Evolutionary conservation across 2,329 filamentous ascomycete genomes (phyloP).

Genomic region (Lachnellula hyalina): DNA sequence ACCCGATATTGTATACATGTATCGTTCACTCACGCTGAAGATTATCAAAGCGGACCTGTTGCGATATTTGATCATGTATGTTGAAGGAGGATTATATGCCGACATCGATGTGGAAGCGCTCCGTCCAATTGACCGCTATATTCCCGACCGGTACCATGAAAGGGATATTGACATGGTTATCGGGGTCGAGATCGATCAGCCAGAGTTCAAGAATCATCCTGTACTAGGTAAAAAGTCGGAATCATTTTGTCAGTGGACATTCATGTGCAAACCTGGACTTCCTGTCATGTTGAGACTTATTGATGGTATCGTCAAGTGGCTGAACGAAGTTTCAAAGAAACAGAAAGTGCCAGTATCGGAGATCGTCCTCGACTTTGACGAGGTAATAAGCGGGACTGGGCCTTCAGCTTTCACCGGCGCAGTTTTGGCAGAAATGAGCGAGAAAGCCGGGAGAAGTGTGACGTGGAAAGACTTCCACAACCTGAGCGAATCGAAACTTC

Average conservation of each 20-base stretch:
- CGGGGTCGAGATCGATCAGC: constrained; percentile 66
- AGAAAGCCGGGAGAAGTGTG: constrained; percentile 39
- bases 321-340: constrained; percentile 51
- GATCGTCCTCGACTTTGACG: constrained; percentile 64
- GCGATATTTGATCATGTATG: constrained; percentile 63
- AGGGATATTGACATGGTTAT: constrained; percentile 66
- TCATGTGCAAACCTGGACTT: constrained; percentile 61
- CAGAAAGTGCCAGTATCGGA: constrained; percentile 55
- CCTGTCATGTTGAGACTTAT: constrained; percentile 65
- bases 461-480: constrained; percentile 63
- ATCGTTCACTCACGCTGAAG: constrained; percentile 52
- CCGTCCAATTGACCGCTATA: constrained; percentile 48
- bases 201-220: constrained; percentile 56
- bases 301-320: constrained; percentile 63
- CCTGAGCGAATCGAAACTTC: constrained; percentile 58
- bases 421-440: constrained; percentile 59
- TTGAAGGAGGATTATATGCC: constrained; percentile 46
- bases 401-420: constrained; percentile 65
- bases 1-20: constrained; percentile 59
- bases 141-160: constrained; percentile 58
- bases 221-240: constrained; percentile 63
- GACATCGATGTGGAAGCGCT: constrained; percentile 56
- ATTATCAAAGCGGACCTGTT: constrained; percentile 65
- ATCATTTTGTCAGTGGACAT: constrained; percentile 73
- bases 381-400: constrained; percentile 68